Conservation (phyloP, 2,329 filamentous ascomycete species). For the Botryosphaeria agaves region DNA sequence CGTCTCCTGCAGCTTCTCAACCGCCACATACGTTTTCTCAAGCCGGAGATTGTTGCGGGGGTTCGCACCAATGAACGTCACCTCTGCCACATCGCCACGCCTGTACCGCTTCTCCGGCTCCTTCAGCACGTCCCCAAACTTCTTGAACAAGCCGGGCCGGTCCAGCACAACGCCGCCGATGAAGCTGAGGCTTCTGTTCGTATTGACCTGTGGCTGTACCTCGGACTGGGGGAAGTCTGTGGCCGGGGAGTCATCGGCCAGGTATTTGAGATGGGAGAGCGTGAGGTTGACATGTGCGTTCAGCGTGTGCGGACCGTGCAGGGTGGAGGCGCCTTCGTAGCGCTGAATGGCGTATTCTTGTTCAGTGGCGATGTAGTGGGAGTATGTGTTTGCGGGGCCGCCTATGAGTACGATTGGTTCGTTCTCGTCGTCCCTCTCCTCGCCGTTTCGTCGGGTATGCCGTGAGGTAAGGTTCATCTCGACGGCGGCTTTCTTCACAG, state of each 20-base stretch:
- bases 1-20: conserved; percentile 42
- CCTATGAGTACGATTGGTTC: conserved; percentile 65
- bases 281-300: conserved; percentile 80
- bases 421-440: background rate
- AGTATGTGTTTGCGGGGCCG: conserved; percentile 80
- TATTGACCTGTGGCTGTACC: conserved; percentile 56
- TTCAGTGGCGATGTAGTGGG: conserved; percentile 62
- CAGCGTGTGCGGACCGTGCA: conserved; percentile 69
- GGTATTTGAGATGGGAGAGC: conserved; percentile 50
- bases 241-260: conserved; percentile 29
- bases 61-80: conserved; percentile 70
- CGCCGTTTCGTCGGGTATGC: conserved; percentile 1
- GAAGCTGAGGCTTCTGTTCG: conserved; percentile 57
- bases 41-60: conserved; percentile 74
- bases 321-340: conserved; percentile 87
- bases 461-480: conserved; percentile 26
- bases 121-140: conserved; percentile 50
- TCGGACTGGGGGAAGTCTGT: conserved; percentile 16
- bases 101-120: conserved; percentile 33
- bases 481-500: conserved; percentile 39
- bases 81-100: conserved; percentile 49
- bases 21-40: conserved; percentile 58
- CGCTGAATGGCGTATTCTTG: conserved; percentile 75
- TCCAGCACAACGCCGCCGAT: conserved; percentile 69
- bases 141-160: conserved; percentile 42